phyloP scores from a whole-genome alignment of 2,329 filamentous ascomycete genomes.

The Penicillium sp. region DNA sequence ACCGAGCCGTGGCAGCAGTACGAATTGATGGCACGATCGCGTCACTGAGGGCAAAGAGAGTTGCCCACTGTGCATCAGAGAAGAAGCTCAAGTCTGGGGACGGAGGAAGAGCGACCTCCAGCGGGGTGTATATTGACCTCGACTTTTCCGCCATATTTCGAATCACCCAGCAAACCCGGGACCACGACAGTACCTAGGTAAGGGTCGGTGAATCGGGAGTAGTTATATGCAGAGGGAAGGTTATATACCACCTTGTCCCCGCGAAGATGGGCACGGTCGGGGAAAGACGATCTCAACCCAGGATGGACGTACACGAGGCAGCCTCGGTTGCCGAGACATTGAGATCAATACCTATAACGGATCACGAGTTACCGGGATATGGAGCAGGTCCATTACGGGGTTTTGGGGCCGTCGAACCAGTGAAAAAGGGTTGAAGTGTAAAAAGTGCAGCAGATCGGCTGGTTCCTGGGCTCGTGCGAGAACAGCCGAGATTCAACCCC shows the following conservation, averaged over 20 bases:
- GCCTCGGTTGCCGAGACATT: not conserved
- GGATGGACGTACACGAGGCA: not conserved
- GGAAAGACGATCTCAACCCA: not conserved
- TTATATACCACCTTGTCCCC: not conserved
- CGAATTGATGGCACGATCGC: constrained; percentile 54
- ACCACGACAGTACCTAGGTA: not conserved
- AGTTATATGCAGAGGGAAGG: not conserved
- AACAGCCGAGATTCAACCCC: constrained; percentile 14
- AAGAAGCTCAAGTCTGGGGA: constrained; percentile 47
- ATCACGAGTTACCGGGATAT: no score
- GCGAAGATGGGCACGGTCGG: not conserved
- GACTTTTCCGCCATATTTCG: constrained; percentile 21
- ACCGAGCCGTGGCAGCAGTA: constrained; percentile 34
- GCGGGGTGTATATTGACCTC: constrained; percentile 25
- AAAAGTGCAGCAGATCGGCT: not conserved
- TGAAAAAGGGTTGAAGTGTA: not conserved
- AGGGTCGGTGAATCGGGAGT: not conserved
- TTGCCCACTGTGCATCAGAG: constrained; percentile 55
- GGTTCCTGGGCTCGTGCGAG: not conserved
- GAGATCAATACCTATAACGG: not conserved
- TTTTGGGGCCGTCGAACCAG: not conserved
- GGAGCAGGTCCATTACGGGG: no score
- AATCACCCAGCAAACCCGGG: not conserved
- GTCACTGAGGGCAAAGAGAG: constrained; percentile 55
- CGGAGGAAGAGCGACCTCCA: constrained; percentile 47